These are phyloP conservation scores for Orbilia quercus DNA, from an alignment of 2,329 filamentous ascomycete species.

Conservation along the genomic window DNA sequence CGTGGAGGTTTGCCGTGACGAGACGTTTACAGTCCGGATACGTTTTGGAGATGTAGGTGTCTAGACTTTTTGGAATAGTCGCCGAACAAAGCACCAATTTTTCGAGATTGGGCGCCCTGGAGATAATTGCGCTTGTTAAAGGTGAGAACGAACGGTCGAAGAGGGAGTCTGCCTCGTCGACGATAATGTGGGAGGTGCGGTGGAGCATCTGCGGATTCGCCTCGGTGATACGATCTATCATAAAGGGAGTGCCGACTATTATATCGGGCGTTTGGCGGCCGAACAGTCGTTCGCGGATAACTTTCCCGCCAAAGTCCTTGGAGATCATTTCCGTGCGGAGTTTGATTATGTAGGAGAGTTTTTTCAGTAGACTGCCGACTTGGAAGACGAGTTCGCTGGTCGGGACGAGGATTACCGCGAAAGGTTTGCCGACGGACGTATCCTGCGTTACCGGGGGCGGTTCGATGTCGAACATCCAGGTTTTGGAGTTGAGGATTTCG, in stretches of 20 bases:
- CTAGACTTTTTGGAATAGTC: constrained; percentile 89
- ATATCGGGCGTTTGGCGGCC: constrained; percentile 68
- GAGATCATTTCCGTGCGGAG: constrained; percentile 87
- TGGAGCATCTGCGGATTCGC: constrained; percentile 91
- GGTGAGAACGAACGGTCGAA: constrained; percentile 92
- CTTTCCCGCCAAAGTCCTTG: constrained; percentile 77
- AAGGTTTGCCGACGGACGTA: constrained; percentile 80
- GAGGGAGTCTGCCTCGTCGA: constrained; percentile 96
- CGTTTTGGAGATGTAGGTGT: constrained; percentile 81
- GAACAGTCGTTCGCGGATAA: constrained; percentile 88
- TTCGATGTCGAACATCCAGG: constrained; percentile 57
- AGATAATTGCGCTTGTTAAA: constrained; percentile 82
- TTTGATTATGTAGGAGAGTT: constrained; percentile 84
- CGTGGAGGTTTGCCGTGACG: constrained; percentile 94
- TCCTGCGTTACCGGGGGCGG: constrained; percentile 75
- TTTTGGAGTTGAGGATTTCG: constrained; percentile 59
- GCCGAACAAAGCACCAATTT: constrained; percentile 94
- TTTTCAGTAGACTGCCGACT: constrained; percentile 82
- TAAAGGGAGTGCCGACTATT: constrained; percentile 75
- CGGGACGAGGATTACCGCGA: constrained; percentile 86
- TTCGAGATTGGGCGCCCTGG: constrained; percentile 80
- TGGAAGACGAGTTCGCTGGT: constrained; percentile 92
- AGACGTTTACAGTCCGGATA: constrained; percentile 87
- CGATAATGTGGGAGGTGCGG: constrained; percentile 86
- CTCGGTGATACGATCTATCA: constrained; percentile 87